Conservation (phyloP, 2,329 filamentous ascomycete genomes). For the Hymenoscyphus fructigenus region DNA sequence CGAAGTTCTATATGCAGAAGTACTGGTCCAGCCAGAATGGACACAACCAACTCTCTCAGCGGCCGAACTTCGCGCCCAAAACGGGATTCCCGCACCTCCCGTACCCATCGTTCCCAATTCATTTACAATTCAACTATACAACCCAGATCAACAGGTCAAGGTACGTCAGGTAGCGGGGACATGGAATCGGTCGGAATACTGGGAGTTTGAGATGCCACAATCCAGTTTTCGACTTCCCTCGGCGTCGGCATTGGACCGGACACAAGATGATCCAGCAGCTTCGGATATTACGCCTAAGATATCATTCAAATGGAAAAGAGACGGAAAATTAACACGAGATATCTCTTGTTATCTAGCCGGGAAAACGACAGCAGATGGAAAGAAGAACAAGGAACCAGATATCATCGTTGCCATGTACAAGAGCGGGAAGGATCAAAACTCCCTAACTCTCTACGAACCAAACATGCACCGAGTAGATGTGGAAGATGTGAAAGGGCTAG, state of each 20-base stretch:
- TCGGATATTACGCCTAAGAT: slow-evolving; percentile 67
- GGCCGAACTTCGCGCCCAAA: slow-evolving; percentile 73
- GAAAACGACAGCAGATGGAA: slow-evolving; percentile 63
- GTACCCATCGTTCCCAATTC: slow-evolving; percentile 72
- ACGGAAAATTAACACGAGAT: slow-evolving; percentile 81
- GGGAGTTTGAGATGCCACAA: slow-evolving; percentile 92
- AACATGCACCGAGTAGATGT: slow-evolving; percentile 89
- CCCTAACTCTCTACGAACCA: slow-evolving; percentile 85
- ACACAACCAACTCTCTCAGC: slow-evolving; percentile 77
- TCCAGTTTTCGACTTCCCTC: slow-evolving; percentile 81
- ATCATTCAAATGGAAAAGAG: slow-evolving; percentile 85
- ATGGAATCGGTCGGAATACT: slow-evolving; percentile 78
- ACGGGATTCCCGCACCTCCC: slow-evolving; percentile 62
- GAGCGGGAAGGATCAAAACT: slow-evolving; percentile 56
- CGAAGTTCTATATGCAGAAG: slow-evolving; percentile 83
- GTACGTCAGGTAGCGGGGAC: slow-evolving; percentile 71
- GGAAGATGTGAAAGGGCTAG: slow-evolving; percentile 90
- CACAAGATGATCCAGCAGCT: slow-evolving; percentile 56
- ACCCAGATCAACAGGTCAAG: slow-evolving; percentile 79
- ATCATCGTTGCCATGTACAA: slow-evolving; percentile 91
- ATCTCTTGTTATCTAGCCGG: slow-evolving; percentile 87
- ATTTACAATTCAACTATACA: slow-evolving; percentile 88
- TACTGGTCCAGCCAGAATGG: slow-evolving; percentile 82
- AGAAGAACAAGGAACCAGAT: slow-evolving; percentile 87
- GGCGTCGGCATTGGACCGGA: slow-evolving; percentile 73